These are phyloP conservation scores for Tephrocybe rancida DNA, from an alignment of 768 basidiomycete genomes.

Conservation along the genomic window DNA sequence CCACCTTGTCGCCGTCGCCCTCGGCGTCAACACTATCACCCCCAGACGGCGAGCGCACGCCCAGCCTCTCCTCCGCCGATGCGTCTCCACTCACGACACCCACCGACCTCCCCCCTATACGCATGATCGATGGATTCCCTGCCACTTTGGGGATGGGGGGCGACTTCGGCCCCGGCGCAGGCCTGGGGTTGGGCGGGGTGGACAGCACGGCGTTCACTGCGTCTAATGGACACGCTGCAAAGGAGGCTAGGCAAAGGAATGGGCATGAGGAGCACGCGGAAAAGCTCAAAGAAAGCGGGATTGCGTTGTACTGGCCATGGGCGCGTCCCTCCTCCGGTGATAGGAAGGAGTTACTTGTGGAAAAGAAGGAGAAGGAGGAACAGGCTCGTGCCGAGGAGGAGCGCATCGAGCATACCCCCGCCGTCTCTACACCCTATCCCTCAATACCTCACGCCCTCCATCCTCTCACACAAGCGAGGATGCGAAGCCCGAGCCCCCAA, in stretches of 20 bases:
- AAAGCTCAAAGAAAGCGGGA: background rate
- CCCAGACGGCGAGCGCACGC: background rate
- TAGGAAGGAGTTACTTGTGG: background rate
- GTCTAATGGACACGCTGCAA: slow-evolving; percentile 8
- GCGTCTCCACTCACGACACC: slow-evolving; percentile 12
- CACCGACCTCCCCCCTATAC: slow-evolving; percentile 5
- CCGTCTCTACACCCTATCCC: too few relatives aligned
- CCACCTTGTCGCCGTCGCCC: background rate
- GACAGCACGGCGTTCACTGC: slow-evolving; percentile 20
- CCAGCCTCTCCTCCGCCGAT: background rate
- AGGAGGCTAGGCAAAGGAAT: slow-evolving; percentile 3
- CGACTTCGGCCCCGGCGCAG: slow-evolving; percentile 7
- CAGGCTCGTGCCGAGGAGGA: background rate
- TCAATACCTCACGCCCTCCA: too few relatives aligned
- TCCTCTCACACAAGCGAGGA: background rate
- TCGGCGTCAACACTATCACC: background rate
- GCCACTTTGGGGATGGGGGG: slow-evolving; percentile 6
- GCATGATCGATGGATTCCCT: slow-evolving; percentile 13
- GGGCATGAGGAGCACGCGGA: slow-evolving; percentile 3
- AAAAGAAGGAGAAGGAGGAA: too few relatives aligned
- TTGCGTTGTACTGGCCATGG: slow-evolving; percentile 22
- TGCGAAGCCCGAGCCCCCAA: background rate
- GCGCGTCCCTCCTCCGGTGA: background rate
- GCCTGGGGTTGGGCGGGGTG: slow-evolving; percentile 24
- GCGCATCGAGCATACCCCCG: background rate